A percentile compares a stretch with the other conserved stretches of the same genome.
These are phyloP conservation scores for Neonothopanus nambi DNA, from an alignment of 1,284 basidiomycete species.

Conservation along the genomic window DNA sequence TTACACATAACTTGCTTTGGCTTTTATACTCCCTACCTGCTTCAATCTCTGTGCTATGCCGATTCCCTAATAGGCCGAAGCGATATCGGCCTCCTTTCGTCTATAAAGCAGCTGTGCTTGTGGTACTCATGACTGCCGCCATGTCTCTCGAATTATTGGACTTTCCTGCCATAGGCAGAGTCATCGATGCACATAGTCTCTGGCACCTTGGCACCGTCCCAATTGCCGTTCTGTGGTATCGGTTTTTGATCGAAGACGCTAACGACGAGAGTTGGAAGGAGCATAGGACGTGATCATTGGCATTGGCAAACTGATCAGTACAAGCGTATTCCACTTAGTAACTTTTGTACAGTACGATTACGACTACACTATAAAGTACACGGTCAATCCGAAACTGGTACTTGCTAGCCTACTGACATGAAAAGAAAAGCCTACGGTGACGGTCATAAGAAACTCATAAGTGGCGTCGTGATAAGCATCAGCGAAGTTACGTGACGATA, in stretches of 20 bases:
- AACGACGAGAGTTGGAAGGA: slow-evolving; percentile 55
- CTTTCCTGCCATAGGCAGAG: slow-evolving; percentile 77
- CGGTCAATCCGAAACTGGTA: no score
- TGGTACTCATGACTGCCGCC: slow-evolving; percentile 72
- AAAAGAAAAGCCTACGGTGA: no score
- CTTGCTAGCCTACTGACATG: no score
- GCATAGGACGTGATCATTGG: slow-evolving; percentile 20
- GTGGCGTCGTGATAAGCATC: no score
- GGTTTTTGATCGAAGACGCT: slow-evolving; percentile 74
- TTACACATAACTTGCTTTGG: slow-evolving; percentile 85
- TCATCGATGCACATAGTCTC: slow-evolving; percentile 91
- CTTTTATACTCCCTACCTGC: slow-evolving; percentile 68
- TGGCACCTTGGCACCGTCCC: slow-evolving; percentile 93
- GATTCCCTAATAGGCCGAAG: slow-evolving; percentile 54
- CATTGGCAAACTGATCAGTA: neutral
- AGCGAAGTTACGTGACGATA: no score
- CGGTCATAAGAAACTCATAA: no score
- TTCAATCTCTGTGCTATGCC: slow-evolving; percentile 44
- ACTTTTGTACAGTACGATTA: neutral
- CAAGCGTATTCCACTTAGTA: no score
- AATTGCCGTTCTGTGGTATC: slow-evolving; percentile 83
- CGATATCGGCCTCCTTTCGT: slow-evolving; percentile 57
- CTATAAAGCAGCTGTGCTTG: slow-evolving; percentile 59
- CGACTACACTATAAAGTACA: no score
- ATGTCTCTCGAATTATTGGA: slow-evolving; percentile 89